These are phyloP conservation scores for Priceomyces haplophilus DNA, from an alignment of 805 yeast genomes.

Conservation along the genomic window DNA sequence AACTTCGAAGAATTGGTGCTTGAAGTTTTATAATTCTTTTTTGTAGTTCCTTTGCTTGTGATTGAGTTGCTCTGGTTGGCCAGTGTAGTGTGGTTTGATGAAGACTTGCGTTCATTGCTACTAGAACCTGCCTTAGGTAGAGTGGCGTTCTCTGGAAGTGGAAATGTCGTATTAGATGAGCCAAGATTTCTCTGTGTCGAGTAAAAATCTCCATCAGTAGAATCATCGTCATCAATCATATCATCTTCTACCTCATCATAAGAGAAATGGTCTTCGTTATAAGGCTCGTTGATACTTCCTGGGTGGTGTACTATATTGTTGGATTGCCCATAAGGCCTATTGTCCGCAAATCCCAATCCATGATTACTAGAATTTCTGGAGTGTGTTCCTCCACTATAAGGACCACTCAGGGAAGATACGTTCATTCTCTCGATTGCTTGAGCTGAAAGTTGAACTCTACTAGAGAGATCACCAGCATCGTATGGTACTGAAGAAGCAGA, in stretches of 20 bases:
- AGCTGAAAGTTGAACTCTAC: not conserved
- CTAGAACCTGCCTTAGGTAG: not conserved
- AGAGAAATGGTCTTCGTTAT: slow-evolving; percentile 25
- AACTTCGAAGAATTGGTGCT: slow-evolving; percentile 40
- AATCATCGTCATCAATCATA: slow-evolving; percentile 25
- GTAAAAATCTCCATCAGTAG: slow-evolving; percentile 29
- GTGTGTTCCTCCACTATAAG: slow-evolving; percentile 1
- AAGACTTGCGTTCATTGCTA: not conserved
- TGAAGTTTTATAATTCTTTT: slow-evolving; percentile 28
- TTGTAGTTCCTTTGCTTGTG: slow-evolving; percentile 20
- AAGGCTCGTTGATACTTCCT: slow-evolving; percentile 20
- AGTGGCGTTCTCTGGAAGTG: slow-evolving; percentile 3
- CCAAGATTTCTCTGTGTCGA: slow-evolving; percentile 8
- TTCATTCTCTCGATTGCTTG: slow-evolving; percentile 5
- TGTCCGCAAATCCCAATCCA: slow-evolving; percentile 14
- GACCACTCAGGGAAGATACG: slow-evolving; percentile 1
- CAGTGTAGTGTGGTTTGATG: not conserved
- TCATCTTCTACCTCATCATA: slow-evolving; percentile 23
- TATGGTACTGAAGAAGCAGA: slow-evolving; percentile 11
- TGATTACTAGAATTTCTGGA: slow-evolving; percentile 6
- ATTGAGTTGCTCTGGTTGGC: slow-evolving; percentile 9
- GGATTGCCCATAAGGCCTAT: slow-evolving; percentile 4
- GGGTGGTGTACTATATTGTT: slow-evolving; percentile 9
- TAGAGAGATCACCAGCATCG: not conserved
- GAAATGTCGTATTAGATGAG: slow-evolving; percentile 2